phyloP scores from a whole-genome alignment of 805 yeast genomes.

The Wickerhamomyces pijperi region DNA sequence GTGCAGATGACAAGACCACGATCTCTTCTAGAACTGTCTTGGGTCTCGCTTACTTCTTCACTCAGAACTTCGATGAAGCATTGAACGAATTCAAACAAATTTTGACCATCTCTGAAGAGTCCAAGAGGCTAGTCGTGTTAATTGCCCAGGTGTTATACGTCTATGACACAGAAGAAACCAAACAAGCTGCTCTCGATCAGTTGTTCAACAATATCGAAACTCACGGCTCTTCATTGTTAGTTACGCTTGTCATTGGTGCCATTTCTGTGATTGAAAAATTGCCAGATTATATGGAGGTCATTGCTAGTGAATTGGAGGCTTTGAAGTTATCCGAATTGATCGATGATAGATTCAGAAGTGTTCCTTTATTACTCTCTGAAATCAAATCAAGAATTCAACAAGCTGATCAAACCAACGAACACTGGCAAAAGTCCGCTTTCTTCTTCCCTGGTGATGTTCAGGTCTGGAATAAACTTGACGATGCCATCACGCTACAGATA shows the following conservation, averaged over 20 bases:
- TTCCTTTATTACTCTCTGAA: conserved; percentile 48
- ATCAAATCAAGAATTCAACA: conserved; percentile 31
- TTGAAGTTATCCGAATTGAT: conserved; percentile 35
- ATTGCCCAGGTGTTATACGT: conserved; percentile 75
- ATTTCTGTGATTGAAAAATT: conserved; percentile 55
- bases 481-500: conserved; percentile 44
- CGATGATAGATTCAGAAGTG: conserved; percentile 39
- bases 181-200: conserved; percentile 78
- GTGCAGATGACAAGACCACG: conserved; percentile 24
- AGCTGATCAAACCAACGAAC: conserved; percentile 7
- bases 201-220: conserved; percentile 52
- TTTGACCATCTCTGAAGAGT: conserved; percentile 42
- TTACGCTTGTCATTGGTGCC: conserved; percentile 71
- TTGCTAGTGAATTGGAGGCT: conserved; percentile 51
- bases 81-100: conserved; percentile 57
- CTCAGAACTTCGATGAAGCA: conserved; percentile 50
- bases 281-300: conserved; percentile 48
- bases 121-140: conserved; percentile 57
- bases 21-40: conserved; percentile 55
- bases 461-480: conserved; percentile 61
- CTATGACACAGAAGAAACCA: conserved; percentile 63
- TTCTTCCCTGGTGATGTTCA: conserved; percentile 60
- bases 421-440: conserved; percentile 64
- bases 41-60: conserved; percentile 66
- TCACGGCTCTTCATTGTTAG: conserved; percentile 54